Conservation (phyloP, 441 rosid genomes). For the Populus hybrid region DNA sequence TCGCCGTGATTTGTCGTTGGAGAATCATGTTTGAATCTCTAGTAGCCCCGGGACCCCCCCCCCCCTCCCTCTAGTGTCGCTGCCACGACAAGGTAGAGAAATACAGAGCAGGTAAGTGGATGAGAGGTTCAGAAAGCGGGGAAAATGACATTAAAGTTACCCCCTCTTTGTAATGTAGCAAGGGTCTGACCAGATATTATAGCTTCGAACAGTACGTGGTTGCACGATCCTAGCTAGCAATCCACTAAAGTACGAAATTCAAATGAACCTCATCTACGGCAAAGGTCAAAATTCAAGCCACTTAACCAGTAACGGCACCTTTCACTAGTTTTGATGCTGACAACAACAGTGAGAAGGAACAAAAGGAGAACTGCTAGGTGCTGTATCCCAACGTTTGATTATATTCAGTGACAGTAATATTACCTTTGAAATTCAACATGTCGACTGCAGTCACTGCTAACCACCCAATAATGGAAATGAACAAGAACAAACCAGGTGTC, state of each 20-base stretch:
- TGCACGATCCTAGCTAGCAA: background rate
- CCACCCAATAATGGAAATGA: background rate
- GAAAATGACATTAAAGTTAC: background rate
- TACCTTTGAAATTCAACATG: background rate
- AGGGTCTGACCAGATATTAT: background rate
- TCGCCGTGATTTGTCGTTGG: background rate
- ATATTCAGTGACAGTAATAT: background rate
- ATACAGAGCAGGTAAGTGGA: background rate
- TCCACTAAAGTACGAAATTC: background rate
- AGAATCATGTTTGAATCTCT: background rate
- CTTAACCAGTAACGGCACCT: background rate
- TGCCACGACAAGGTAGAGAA: background rate
- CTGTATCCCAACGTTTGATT: background rate
- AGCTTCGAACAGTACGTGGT: background rate
- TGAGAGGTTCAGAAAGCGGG: background rate
- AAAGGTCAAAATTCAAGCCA: background rate
- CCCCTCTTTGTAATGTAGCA: background rate
- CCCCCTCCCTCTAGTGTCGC: background rate
- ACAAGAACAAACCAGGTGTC: background rate
- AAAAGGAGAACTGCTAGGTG: background rate
- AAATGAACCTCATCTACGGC: background rate
- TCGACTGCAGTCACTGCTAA: background rate
- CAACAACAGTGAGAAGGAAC: background rate
- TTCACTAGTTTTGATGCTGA: background rate
- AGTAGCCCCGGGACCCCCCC: background rate